Conservation (phyloP, 1,139 yeast species). For the Yamadazyma blattariae region DNA sequence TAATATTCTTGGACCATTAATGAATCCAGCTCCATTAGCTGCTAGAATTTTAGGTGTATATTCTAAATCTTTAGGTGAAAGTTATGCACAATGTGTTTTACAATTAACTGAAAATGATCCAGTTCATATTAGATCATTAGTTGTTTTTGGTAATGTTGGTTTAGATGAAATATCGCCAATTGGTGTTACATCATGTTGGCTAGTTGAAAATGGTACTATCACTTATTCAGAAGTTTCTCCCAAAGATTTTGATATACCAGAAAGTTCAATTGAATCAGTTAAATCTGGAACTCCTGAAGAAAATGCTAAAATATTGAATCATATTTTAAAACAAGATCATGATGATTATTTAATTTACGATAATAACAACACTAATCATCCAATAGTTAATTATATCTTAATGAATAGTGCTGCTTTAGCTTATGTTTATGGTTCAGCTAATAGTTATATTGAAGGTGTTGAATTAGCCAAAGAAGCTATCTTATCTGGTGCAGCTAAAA, state of each 20-base stretch:
- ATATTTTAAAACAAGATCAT: constrained; percentile 55
- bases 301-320: constrained; percentile 65
- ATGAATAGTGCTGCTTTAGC: constrained; percentile 87
- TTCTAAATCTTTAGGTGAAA: constrained; percentile 71
- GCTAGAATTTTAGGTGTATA: constrained; percentile 90
- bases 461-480: constrained; percentile 68
- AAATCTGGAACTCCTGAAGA: constrained; percentile 83
- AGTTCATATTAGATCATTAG: constrained; percentile 60
- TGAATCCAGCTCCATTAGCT: constrained; percentile 84
- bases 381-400: constrained; percentile 82
- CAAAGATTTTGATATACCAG: constrained; percentile 74
- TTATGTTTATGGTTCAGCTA: constrained; percentile 67
- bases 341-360: constrained; percentile 33
- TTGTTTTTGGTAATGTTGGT: constrained; percentile 90
- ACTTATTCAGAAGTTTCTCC: constrained; percentile 47
- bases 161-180: constrained; percentile 91
- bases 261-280: constrained; percentile 65
- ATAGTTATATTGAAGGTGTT: constrained; percentile 76
- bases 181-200: constrained; percentile 81
- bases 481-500: constrained; percentile 59
- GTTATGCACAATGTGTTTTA: constrained; percentile 79
- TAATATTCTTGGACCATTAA: constrained; percentile 87
- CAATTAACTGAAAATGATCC: constrained; percentile 45
- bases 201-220: constrained; percentile 48
- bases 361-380: constrained; percentile 36